Conservation (phyloP, 352 stramenopile genomes). For the Pythium phragmitis region DNA sequence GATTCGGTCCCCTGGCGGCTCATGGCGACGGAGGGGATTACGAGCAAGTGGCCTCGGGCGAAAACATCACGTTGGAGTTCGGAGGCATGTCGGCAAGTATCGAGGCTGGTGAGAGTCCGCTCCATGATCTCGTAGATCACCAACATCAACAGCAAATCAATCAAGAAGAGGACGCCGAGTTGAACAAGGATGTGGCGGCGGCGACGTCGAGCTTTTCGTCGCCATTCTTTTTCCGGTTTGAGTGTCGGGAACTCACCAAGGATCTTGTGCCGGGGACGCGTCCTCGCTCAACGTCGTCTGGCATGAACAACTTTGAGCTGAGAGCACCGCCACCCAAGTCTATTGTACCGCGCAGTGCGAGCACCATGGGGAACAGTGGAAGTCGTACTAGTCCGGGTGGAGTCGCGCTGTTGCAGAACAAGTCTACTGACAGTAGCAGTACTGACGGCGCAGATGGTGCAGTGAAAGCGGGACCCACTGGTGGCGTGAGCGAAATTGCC, state of each 20-base stretch:
- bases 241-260: slow-evolving; percentile 58
- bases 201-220: slow-evolving; percentile 81
- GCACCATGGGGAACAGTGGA: slow-evolving; percentile 23
- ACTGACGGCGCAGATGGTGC: background rate
- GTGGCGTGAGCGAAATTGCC: slow-evolving; percentile 44
- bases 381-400: background rate
- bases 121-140: slow-evolving; percentile 3
- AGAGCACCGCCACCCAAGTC: slow-evolving; percentile 1
- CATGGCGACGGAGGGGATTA: background rate
- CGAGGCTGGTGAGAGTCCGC: background rate
- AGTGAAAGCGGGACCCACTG: slow-evolving; percentile 14
- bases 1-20: background rate
- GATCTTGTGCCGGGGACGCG: slow-evolving; percentile 2
- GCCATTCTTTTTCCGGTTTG: slow-evolving; percentile 85
- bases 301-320: slow-evolving; percentile 7
- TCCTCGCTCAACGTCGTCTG: slow-evolving; percentile 20
- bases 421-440: background rate
- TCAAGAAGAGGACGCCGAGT: slow-evolving; percentile 72
- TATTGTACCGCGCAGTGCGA: slow-evolving; percentile 40
- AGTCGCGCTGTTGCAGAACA: slow-evolving; percentile 4
- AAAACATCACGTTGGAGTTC: background rate
- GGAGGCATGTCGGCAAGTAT: background rate
- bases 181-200: slow-evolving; percentile 84
- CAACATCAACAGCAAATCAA: slow-evolving; percentile 29
- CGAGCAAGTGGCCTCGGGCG: background rate